Evolutionary conservation across 2,329 filamentous ascomycete genomes (phyloP), one percentile per base, ranked within the genome.

Genomic region (Aspergillus fumigatus): DNA sequence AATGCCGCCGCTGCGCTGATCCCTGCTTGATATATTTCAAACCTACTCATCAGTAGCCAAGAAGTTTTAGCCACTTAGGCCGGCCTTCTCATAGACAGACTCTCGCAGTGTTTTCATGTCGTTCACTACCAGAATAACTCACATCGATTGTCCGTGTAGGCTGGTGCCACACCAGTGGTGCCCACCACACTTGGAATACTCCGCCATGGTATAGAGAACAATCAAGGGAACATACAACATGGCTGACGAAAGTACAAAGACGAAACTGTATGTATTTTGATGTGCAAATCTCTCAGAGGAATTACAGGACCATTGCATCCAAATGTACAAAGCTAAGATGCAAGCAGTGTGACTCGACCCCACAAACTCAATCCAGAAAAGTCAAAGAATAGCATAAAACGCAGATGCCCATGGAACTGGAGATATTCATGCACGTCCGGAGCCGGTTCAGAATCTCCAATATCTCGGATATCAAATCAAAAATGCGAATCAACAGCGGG

Each of bases 281-380:
- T 45, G 52, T 21, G 14, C 57, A 50, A 54, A 29, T 45, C 52
- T 23, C n/a, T 17, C 19, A 38, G 9, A 25, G 52, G 29, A 52
- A 38, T 11, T 35, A 50, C 41, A 54, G 32, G 10, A 26, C 23
- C 14, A 32, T 35, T 48, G 38, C 51, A 55, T 50, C 45, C 35
- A 52, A 56, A 54, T 55, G 51, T 49, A 52, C 43, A 55, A 29
- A 55, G 43, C 3, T 23, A 32, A 53, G 48, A 57, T 51, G 50
- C 57, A 51, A 27, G 47, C 38, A 45, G 29, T 48, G 35, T 43
- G 32, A 41, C 40, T 43, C 17, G 50, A 27, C 32, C 29, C 52
- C 48, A 54, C 50, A 55, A 54, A 59, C 51, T 47, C 57, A 55
- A 43, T 23, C 26, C 35, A 35, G n/a, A 27, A 29, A 11, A 55